Base-by-base conservation (phyloP, 192 early-diverging fungal genomes). In the Podila verticillata region DNA sequence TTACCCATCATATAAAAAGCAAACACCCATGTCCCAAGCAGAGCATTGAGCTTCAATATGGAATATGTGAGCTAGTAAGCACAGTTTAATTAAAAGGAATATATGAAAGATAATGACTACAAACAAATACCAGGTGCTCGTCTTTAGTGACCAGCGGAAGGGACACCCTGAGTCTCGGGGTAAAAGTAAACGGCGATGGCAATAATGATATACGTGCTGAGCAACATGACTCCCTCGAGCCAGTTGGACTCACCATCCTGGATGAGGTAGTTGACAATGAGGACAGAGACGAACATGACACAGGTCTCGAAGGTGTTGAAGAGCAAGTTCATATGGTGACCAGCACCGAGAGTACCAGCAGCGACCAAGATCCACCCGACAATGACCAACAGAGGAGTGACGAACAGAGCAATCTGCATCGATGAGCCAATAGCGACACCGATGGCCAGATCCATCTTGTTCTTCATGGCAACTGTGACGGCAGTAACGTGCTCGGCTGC, bases 181-280 rank as follows among this genome's bases (percentile, higher is more conserved):
- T 93, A 93, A 70, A 92, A 89, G 79, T 84, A 95, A 70, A 96
- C 94, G 9, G 94, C 93, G 32, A 95, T 82, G 26, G 91, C 92
- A 19, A 98, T 84, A 31, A 98, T 94, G 20, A 91, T 63, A 79
- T 98, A 98, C 2, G 93, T 91, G 22, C 84, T 85, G 57, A 96
- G 75, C 49, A 98, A 73, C 93, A 98, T 94, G 13, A 87, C 84
- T 31, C 96, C 97, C 78, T 98, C 96, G 65, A 98, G 83, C 95
- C 95, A 98, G 82, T 98, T 96, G 24, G 92, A 93, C 59, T 92
- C 80, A 24, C 96, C 96, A 81, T 96, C 95, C 79, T 90, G 89
- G 63, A 93, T 92, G 62, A 93, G 77, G 70, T 92, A 93, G 79
- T 92, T 93, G 59, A 93, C 89, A 66, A 95, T 93, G n/a, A 95